Evolutionary conservation across 352 stramenopile genomes (phyloP), one percentile per base, ranked within the genome.

Genomic region (Phytophthora fragariaefolia): DNA sequence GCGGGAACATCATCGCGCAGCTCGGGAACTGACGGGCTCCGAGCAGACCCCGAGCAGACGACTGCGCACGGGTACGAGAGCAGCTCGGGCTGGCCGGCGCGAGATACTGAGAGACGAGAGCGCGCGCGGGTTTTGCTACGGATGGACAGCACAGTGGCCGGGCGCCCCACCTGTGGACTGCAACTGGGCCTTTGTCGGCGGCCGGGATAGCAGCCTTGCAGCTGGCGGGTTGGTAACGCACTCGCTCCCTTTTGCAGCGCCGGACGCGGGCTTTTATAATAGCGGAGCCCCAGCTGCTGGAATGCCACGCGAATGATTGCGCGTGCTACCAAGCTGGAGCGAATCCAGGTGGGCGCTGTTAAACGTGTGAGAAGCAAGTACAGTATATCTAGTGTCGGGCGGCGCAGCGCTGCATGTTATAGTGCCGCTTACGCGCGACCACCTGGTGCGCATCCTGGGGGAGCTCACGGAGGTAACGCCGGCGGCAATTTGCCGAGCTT

Each of bases 1-100:
- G 60, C 13, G 84, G 82, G 66, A 92, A 92, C 26, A 75, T 74
- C 70, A 80, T 77, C 38, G 55, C 53, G 54, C 55, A 48, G 50
- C 53, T 57, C 43, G 59, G 42, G 64, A 58, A 26, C 40, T 15
- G 10, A 45, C 22, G 36, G 49, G 55, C 22, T 50, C 38, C 63
- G 36, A 59, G 12, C 6, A 38, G 56, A 71, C n/a, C n/a, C n/a
- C 63, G 42, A 66, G 47, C 27, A 12, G n/a, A 24, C 40, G 40
- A 42, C 18, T 24, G 40, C 17, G 40, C 6, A 13, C 4, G 15
- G 1, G 22, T 23, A 52, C 30, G 59, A 42, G 58, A 59, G 58
- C 48, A 66, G 42, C 27, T 55, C 17, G 48, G 20, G 10, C 1
- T 49, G 17, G 15, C 28, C 8, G 58, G 46, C 26, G 23, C 27